Evolutionary conservation across 371 early-diverging fungal genomes (phyloP), one percentile per base, ranked within the genome.

Genomic region (Hamiltosporidium tvaerminnensis): DNA sequence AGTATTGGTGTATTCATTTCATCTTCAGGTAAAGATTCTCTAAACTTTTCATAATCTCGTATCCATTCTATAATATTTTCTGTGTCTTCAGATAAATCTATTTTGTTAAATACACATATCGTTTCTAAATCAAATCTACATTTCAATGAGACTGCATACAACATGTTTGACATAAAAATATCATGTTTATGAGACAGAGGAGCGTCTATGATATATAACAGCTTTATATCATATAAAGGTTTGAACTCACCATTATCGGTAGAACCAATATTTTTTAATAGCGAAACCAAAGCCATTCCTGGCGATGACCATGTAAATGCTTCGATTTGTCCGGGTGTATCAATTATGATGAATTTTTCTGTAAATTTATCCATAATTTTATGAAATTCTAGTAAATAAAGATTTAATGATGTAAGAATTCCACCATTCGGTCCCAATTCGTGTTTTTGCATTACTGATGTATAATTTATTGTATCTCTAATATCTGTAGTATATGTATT

Each of bases 261-360:
- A 23, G 23, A 23, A 0, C 90, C 85, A 0, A 92, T 89, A 47
- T 38, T 56, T 41, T 66, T 70, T 14, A 96, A 78, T 1, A 89
- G 84, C 66, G 92, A 91, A 1, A 91, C 89, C 69, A 97, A 90
- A 67, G 95, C 92, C 39, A 89, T 82, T 32, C 97, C 99, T 4
- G 92, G 88, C 5, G 95, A 92, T 39, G 93, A 92, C 92, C 95
- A 96, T 14, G 94, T 95, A 81, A 98, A 96, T 63, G 94, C 91
- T 81, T 98, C 99, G 68, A 98, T 96, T 77, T 98, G 96, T 23
- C 99, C 99, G 37, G 99, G 99, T 10, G 99, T 96, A 77, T 98
- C 99, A n/a, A 96, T 82, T 12, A 94, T 76, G 55, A 90, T 80
- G 72, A 88, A 83, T 73, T 91, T 91, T 2, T 84, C 85, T 4